A percentile compares a stretch with the other conserved stretches of the same genome.
phyloP scores from a whole-genome alignment of 768 basidiomycete species.

The Boletus eberwhitei region DNA sequence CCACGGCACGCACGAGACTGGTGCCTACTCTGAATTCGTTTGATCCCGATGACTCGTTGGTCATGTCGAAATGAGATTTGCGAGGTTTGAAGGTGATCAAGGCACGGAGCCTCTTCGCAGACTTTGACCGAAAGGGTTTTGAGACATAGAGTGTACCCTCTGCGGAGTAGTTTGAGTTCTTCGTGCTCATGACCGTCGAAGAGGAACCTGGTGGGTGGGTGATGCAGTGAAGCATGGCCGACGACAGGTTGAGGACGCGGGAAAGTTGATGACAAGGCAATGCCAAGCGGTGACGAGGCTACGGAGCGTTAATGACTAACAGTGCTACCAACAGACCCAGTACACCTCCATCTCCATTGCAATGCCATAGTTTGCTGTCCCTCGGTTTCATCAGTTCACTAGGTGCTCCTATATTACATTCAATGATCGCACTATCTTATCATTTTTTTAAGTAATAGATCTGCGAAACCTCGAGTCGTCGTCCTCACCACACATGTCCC shows the following conservation, averaged over 20 bases:
- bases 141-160: constrained; percentile 72
- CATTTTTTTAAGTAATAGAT: not conserved
- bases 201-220: not conserved
- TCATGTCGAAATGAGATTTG: constrained; percentile 79
- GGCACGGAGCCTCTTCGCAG: constrained; percentile 75
- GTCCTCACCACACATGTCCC: not conserved
- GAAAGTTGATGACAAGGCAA: constrained; percentile 9
- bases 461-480: not conserved
- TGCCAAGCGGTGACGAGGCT: not conserved
- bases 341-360: not conserved
- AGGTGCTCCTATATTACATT: too few relatives aligned
- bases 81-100: constrained; percentile 85
- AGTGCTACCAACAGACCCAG: too few relatives aligned
- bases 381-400: too few relatives aligned
- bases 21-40: constrained; percentile 79
- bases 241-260: not conserved
- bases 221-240: constrained; percentile 4
- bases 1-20: not conserved
- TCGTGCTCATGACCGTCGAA: constrained; percentile 11
- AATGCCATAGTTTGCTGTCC: not conserved
- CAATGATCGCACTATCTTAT: too few relatives aligned
- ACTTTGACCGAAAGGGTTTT: constrained; percentile 68
- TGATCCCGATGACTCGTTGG: constrained; percentile 64
- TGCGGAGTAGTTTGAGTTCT: constrained; percentile 38
- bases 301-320: too few relatives aligned